Conservation (phyloP, 2,329 filamentous ascomycete genomes). For the Leptographium galeiforme region DNA sequence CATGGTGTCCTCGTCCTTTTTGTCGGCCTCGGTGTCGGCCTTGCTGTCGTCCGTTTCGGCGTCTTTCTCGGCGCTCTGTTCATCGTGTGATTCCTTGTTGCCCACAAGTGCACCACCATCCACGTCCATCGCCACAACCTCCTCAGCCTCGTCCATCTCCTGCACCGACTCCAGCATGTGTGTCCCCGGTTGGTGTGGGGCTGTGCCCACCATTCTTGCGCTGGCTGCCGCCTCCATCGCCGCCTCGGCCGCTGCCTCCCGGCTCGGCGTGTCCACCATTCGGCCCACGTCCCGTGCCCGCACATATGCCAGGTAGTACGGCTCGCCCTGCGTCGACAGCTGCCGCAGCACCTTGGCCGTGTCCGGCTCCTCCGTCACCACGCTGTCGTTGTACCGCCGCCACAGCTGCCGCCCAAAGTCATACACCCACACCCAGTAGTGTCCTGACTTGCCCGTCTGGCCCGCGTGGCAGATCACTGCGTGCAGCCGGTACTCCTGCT, state of each 20-base stretch:
- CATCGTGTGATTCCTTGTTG: background rate
- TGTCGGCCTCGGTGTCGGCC: background rate
- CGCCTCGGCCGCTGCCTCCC: background rate
- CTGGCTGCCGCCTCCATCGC: background rate
- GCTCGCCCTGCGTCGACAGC: constrained; percentile 57
- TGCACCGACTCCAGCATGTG: background rate
- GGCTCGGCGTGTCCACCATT: constrained; percentile 16
- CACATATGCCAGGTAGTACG: constrained; percentile 29
- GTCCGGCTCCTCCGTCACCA: constrained; percentile 56
- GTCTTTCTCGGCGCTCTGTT: too few relatives aligned
- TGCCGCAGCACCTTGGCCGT: constrained; percentile 56
- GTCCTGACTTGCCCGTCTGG: constrained; percentile 52
- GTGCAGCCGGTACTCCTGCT: constrained; percentile 68
- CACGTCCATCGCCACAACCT: background rate
- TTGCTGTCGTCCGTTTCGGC: too few relatives aligned
- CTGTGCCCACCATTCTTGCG: too few relatives aligned
- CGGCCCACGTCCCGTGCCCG: constrained; percentile 14
- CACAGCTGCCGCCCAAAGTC: constrained; percentile 73
- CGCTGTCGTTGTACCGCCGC: constrained; percentile 88
- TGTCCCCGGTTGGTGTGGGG: background rate
- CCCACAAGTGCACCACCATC: background rate
- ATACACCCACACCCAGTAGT: constrained; percentile 95
- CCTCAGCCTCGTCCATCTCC: background rate
- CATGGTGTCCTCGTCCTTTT: background rate
- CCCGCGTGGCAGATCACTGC: constrained; percentile 88